Base-by-base conservation (phyloP, 352 stramenopile genomes). In the Phytophthora vignae region DNA sequence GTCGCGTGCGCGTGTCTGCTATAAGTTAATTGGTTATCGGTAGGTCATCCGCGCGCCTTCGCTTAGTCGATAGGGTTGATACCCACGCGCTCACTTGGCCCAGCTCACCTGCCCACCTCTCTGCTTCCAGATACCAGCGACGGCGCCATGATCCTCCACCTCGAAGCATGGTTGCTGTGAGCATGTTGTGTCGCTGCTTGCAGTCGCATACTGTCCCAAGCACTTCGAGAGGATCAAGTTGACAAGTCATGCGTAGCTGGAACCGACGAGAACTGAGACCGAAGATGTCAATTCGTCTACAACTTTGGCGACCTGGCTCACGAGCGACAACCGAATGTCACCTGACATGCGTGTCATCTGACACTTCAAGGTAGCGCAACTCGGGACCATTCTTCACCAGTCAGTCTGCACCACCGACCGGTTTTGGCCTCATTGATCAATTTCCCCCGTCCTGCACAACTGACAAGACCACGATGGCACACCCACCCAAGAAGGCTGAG, bases 371-470 rank as follows among this genome's bases (percentile, higher is more conserved):
- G 8, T 22, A 55, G 33, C 25, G 40, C 40, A 53, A 42, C 40
- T 17, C 55, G 27, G 49, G 22, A 3, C 54, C 53, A 10, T 40
- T 63, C 62, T 69, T 48, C 60, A 54, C 49, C 58, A 22, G 10
- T 31, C 7, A 33, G 38, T 55, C 27, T 46, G 33, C 38, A 71
- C 56, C 55, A 64, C 55, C 29, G 61, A 33, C 9, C 15, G 57
- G 38, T 36, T 42, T 55, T 64, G 27, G 46, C 17, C 36, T 76
- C 64, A 76, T 65, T 76, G 50, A 53, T 57, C 57, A 69, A 73
- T 65, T 68, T 62, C 2, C 69, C 8, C 10, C 14, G 29, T 62
- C 22, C 31, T 49, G 4, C 38, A 55, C 65, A 67, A 71, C 38
- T 42, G 50, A 33, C 64, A 64, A 66, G 33, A 50, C 52, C 40